phyloP scores from a whole-genome alignment of 805 yeast genomes.

The Nakazawaea wickerhamii region DNA sequence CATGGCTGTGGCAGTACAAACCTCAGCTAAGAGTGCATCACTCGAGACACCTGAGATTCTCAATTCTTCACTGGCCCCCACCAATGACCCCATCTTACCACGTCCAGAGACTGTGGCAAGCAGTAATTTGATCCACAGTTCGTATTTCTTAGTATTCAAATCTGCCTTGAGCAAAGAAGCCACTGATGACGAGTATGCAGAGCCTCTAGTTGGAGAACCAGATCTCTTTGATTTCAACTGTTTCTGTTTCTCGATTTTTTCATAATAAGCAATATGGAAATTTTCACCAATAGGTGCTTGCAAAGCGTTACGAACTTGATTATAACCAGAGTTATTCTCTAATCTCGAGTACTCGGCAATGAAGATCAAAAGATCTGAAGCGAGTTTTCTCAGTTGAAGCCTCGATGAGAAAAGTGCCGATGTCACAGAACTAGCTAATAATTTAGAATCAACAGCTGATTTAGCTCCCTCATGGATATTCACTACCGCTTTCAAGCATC shows the following conservation, averaged over 20 bases:
- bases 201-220: slow-evolving; percentile 7
- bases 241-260: slow-evolving; percentile 14
- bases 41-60: slow-evolving; percentile 48
- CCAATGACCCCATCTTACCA: slow-evolving; percentile 86
- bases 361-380: slow-evolving; percentile 74
- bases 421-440: slow-evolving; percentile 63
- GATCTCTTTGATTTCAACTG: neutral
- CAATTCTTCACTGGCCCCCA: slow-evolving; percentile 86
- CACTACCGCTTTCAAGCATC: slow-evolving; percentile 76
- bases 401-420: slow-evolving; percentile 77
- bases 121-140: slow-evolving; percentile 30
- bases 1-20: slow-evolving; percentile 45
- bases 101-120: slow-evolving; percentile 45
- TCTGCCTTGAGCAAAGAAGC: slow-evolving; percentile 19
- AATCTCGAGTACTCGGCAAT: slow-evolving; percentile 12
- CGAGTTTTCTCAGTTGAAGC: slow-evolving; percentile 74
- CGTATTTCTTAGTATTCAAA: slow-evolving; percentile 22
- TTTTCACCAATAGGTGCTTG: slow-evolving; percentile 27
- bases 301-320: slow-evolving; percentile 20
- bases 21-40: slow-evolving; percentile 56
- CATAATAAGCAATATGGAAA: slow-evolving; percentile 25
- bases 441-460: slow-evolving; percentile 47
- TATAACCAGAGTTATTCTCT: slow-evolving; percentile 11
- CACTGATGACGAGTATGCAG: neutral
- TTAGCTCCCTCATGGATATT: slow-evolving; percentile 69